A percentile compares a stretch with the other conserved stretches of the same genome.
Evolutionary conservation across 768 basidiomycete species (phyloP).

Genomic region (Panus rudis): DNA sequence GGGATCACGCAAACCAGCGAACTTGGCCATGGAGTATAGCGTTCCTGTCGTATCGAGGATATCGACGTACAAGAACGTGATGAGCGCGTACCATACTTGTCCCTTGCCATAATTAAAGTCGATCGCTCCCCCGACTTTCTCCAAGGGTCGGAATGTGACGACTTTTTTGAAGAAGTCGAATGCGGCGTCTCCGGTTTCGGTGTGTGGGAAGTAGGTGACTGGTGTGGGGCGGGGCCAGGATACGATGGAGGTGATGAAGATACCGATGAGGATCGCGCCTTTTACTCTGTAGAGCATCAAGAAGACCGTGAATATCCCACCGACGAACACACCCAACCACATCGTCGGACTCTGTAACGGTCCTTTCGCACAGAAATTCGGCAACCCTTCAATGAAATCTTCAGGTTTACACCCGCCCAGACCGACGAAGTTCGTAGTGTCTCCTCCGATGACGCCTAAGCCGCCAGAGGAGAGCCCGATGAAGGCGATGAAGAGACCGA

Average conservation of each 20-base stretch:
- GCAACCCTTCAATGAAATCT: conserved; percentile 41
- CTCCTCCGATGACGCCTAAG: conserved; percentile 70
- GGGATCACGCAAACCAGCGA: conserved; percentile 80
- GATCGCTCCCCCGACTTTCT: conserved; percentile 57
- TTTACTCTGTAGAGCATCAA: conserved; percentile 82
- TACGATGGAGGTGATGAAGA: conserved; percentile 76
- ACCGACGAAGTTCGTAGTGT: conserved; percentile 61
- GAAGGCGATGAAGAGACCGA: conserved; percentile 82
- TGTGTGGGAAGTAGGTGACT: conserved; percentile 81
- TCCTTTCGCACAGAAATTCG: conserved; percentile 53
- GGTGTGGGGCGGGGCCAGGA: conserved; percentile 82
- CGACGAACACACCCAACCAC: conserved; percentile 85
- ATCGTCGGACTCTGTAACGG: conserved; percentile 71
- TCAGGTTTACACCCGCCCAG: conserved; percentile 68
- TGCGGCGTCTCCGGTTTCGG: conserved; percentile 53
- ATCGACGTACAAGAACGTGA: conserved; percentile 88
- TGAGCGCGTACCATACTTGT: conserved; percentile 78
- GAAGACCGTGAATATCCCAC: conserved; percentile 76
- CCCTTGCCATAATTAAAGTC: conserved; percentile 49
- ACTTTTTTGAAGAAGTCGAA: conserved; percentile 86
- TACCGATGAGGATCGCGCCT: conserved; percentile 77
- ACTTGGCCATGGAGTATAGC: conserved; percentile 86
- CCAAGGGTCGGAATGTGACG: conserved; percentile 63
- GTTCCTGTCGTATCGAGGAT: conserved; percentile 71
- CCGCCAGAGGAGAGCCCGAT: conserved; percentile 41